Percentiles rank a stretch among this genome's conserved stretches.
Evolutionary conservation across 1,139 yeast species (phyloP).

Genomic region (Candida sojae): DNA sequence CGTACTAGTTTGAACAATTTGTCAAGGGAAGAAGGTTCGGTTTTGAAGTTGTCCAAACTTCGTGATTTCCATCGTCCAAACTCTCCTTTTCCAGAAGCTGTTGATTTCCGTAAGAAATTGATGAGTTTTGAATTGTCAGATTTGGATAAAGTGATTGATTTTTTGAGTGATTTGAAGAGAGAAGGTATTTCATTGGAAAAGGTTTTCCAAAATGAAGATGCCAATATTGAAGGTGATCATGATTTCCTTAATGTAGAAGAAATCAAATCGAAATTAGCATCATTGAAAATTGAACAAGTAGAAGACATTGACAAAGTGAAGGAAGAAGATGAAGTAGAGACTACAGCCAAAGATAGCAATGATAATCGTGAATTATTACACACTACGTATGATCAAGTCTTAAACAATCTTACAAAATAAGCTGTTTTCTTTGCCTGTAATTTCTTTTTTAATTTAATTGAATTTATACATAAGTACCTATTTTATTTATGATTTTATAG

Average conservation of each 20-base stretch:
- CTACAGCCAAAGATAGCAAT: slow-evolving; percentile 1
- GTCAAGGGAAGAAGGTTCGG: slow-evolving; percentile 46
- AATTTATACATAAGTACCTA: not conserved
- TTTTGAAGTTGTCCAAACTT: slow-evolving; percentile 34
- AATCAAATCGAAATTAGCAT: slow-evolving; percentile 19
- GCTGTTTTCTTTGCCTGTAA: not conserved
- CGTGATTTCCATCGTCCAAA: slow-evolving; percentile 26
- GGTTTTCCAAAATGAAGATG: slow-evolving; percentile 38
- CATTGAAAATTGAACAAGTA: slow-evolving; percentile 12
- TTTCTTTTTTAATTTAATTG: not conserved
- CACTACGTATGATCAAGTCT: slow-evolving; percentile 53
- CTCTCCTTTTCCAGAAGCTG: slow-evolving; percentile 23
- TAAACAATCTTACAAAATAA: slow-evolving; percentile 32
- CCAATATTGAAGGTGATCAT: slow-evolving; percentile 10
- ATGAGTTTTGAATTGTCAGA: slow-evolving; percentile 49
- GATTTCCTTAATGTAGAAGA: slow-evolving; percentile 19
- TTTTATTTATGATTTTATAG: not conserved
- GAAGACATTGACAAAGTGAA: slow-evolving; percentile 7
- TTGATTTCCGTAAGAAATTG: slow-evolving; percentile 52
- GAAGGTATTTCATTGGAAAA: slow-evolving; percentile 54
- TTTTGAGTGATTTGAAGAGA: slow-evolving; percentile 50
- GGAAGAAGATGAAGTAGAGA: slow-evolving; percentile 7
- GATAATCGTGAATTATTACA: slow-evolving; percentile 21
- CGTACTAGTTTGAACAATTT: slow-evolving; percentile 35
- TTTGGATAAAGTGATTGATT: slow-evolving; percentile 51